These are phyloP conservation scores for Neonothopanus nambi DNA, from an alignment of 1,284 basidiomycete species.

Conservation along the genomic window DNA sequence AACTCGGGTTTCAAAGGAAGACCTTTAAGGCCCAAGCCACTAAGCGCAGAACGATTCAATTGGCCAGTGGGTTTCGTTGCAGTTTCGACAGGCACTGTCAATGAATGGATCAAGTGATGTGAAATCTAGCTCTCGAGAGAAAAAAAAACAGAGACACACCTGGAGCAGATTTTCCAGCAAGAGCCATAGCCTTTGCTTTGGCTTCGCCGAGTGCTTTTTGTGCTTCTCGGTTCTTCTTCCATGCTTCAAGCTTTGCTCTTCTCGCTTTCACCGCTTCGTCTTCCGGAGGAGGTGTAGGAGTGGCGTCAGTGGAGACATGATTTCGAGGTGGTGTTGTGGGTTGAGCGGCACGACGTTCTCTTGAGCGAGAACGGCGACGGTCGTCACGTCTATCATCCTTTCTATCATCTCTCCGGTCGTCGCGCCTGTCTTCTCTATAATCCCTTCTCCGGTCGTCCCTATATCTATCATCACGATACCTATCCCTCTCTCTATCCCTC, in stretches of 20 bases:
- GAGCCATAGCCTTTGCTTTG: constrained; percentile 80
- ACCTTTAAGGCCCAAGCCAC: constrained; percentile 76
- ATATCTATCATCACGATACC: constrained; percentile 49
- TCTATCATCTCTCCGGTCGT: too few species aligned
- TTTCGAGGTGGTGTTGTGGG: constrained; percentile 38
- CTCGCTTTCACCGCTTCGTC: constrained; percentile 87
- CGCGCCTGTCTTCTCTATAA: too few species aligned
- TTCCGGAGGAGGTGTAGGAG: constrained; percentile 73
- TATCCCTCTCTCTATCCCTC: too few species aligned
- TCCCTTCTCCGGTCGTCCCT: constrained; percentile 43
- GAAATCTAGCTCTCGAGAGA: constrained; percentile 53
- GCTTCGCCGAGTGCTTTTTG: constrained; percentile 88
- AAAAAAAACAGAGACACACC: constrained; percentile 51
- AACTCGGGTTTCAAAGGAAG: constrained; percentile 82
- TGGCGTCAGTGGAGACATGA: constrained; percentile 33
- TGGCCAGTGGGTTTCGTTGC: constrained; percentile 54
- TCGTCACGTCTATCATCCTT: constrained; percentile 42
- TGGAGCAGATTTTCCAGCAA: constrained; percentile 74
- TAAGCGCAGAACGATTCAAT: constrained; percentile 71
- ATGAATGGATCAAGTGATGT: constrained; percentile 78
- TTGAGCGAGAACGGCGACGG: constrained; percentile 14
- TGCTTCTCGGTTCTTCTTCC: constrained; percentile 90
- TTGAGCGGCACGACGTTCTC: constrained; percentile 28
- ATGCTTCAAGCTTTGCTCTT: constrained; percentile 88
- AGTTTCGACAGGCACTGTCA: constrained; percentile 35